These are phyloP conservation scores for Podospora sp. DNA, from an alignment of 495 filamentous ascomycete species.

Conservation along the genomic window DNA sequence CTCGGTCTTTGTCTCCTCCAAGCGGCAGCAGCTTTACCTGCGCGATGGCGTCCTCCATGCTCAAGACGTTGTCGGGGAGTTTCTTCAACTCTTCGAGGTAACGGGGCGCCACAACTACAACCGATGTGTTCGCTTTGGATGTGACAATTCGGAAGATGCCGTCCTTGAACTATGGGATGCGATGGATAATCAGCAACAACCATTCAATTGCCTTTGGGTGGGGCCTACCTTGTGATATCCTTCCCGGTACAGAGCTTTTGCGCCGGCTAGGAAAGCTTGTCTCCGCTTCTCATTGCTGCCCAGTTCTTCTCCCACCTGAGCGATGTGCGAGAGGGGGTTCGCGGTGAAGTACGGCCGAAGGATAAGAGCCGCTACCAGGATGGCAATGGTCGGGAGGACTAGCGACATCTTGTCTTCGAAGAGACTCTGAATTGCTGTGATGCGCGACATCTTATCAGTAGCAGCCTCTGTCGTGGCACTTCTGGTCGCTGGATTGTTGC, in stretches of 20 bases:
- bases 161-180: constrained; percentile 43
- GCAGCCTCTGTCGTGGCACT: too few relatives aligned
- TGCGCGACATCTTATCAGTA: too few relatives aligned
- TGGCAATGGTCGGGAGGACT: constrained; percentile 29
- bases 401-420: constrained; percentile 33
- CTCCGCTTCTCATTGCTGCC: constrained; percentile 37
- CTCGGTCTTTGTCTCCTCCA: too few relatives aligned
- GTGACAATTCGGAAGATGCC: constrained; percentile 38
- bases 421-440: too few relatives aligned
- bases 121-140: not conserved
- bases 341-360: constrained; percentile 25
- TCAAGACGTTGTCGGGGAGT: constrained; percentile 41
- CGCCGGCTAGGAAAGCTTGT: constrained; percentile 33
- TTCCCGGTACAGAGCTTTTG: constrained; percentile 33
- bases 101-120: constrained; percentile 38
- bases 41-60: constrained; percentile 34
- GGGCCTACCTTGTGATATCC: constrained; percentile 42
- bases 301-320: constrained; percentile 33
- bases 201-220: too few relatives aligned
- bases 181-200: too few relatives aligned
- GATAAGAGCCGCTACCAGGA: constrained; percentile 27
- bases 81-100: constrained; percentile 39
- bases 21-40: constrained; percentile 24
- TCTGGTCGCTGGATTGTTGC: too few relatives aligned
- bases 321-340: constrained; percentile 25